A percentile compares a stretch with the other conserved stretches of the same genome.
Conservation (phyloP, 1,284 basidiomycete species). For the Agroathelia rolfsii region DNA sequence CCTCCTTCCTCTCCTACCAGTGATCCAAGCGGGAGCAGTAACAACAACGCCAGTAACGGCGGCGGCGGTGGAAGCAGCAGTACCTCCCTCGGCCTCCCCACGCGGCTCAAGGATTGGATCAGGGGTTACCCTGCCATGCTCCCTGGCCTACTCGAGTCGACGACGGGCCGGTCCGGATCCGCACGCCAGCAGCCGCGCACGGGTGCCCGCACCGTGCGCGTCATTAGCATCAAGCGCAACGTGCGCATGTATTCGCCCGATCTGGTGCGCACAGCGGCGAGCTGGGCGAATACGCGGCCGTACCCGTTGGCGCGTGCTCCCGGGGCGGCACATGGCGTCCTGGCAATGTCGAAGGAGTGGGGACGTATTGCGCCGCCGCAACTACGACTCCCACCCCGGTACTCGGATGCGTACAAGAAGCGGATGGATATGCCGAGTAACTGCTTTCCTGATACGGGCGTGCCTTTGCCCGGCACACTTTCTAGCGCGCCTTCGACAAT, state of each 20-base stretch:
- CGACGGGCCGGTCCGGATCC: slow-evolving; percentile 25
- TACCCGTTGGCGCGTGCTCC: slow-evolving; percentile 13
- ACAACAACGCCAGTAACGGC: slow-evolving; percentile 22
- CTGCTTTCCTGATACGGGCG: slow-evolving; percentile 44
- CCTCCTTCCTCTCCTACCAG: slow-evolving; percentile 23
- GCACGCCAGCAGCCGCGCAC: slow-evolving; percentile 49
- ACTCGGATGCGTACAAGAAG: slow-evolving; percentile 64
- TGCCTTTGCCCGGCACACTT: slow-evolving; percentile 6
- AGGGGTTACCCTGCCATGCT: slow-evolving; percentile 72
- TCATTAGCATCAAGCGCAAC: slow-evolving; percentile 65
- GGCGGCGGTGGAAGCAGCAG: slow-evolving; percentile 34
- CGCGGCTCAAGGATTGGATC: slow-evolving; percentile 78
- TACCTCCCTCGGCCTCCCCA: slow-evolving; percentile 58
- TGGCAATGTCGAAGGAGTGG: slow-evolving; percentile 62
- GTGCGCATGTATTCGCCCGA: slow-evolving; percentile 78
- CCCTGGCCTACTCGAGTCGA: slow-evolving; percentile 20
- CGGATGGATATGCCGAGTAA: slow-evolving; percentile 53
- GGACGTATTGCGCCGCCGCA: slow-evolving; percentile 51
- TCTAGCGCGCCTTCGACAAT: slow-evolving; percentile 17
- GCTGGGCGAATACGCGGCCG: slow-evolving; percentile 52
- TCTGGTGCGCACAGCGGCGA: slow-evolving; percentile 60
- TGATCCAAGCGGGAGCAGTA: slow-evolving; percentile 1
- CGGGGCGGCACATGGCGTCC: slow-evolving; percentile 26
- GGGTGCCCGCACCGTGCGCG: slow-evolving; percentile 62
- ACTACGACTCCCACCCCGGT: slow-evolving; percentile 45